Percentiles rank a stretch among this genome's conserved stretches.
phyloP scores from a whole-genome alignment of 495 filamentous ascomycete genomes.

The Margaritispora aquatica region DNA sequence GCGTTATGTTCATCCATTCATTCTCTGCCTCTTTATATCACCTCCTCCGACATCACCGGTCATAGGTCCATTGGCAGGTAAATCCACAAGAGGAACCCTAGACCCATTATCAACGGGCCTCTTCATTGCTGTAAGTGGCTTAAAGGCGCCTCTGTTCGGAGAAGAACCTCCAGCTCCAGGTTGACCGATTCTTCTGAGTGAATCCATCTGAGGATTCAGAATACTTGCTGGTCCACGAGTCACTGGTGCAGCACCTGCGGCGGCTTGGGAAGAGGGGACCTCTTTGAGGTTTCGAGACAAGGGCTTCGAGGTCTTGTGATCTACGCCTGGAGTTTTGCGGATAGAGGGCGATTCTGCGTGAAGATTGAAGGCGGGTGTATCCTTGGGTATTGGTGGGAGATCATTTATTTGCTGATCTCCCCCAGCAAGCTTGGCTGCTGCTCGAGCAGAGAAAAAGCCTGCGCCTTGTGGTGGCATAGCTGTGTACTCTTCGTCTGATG shows the following conservation, averaged over 20 bases:
- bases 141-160: constrained; percentile 51
- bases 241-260: constrained; percentile 22
- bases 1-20: constrained; percentile 7
- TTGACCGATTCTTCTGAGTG: constrained; percentile 66
- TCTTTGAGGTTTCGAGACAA: constrained; percentile 22
- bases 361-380: constrained; percentile 64
- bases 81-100: constrained; percentile 19
- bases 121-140: constrained; percentile 55
- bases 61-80: constrained; percentile 21
- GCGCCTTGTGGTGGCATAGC: constrained; percentile 27
- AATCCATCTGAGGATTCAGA: constrained; percentile 64
- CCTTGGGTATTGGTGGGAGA: constrained; percentile 32
- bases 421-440: constrained; percentile 39
- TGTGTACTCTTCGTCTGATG: neutral
- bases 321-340: constrained; percentile 82
- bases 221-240: constrained; percentile 41
- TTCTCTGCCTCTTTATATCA: constrained; percentile 23
- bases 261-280: constrained; percentile 19
- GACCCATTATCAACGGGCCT: constrained; percentile 28
- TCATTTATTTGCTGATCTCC: constrained; percentile 30
- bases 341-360: constrained; percentile 80
- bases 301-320: constrained; percentile 42
- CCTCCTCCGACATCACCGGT: constrained; percentile 9
- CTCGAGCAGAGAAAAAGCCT: constrained; percentile 75
- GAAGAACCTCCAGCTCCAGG: constrained; percentile 54